Base-by-base conservation (phyloP, 805 yeast genomes). In the Torulaspora indica region DNA sequence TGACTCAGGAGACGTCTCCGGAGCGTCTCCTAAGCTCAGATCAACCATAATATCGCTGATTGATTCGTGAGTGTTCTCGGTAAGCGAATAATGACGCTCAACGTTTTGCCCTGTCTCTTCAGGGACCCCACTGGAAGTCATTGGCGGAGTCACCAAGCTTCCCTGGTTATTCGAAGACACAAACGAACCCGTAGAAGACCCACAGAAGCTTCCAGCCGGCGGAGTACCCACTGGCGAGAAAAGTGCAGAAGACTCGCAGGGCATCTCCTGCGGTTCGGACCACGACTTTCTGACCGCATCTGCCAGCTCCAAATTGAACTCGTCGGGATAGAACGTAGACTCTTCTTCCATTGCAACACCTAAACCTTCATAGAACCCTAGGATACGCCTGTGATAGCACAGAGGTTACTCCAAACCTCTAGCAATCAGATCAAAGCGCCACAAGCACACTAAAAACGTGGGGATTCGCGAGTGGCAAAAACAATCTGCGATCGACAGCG, bases 231-330 rank as follows among this genome's bases (percentile, higher is more conserved):
- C 43, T 5, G 52, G 52, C 6, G 52, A 48, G 18, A 42, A 45
- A 15, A 25, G 35, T 20, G 24, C 29, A 24, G 34, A 22, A n/a
- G 38, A 30, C 18, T 43, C 38, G 12, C 41, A 31, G 1, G 36
- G 30, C 24, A 43, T 38, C 4, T 46, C 53, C 31, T 54, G 57
- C 18, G 57, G 47, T 38, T 58, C 64, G 3, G 63, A 57, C 67
- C 67, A 63, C 17, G 67, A 61, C 34, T 58, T 63, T 39, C 63
- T 53, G 5, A 63, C 53, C 6, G 66, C 64, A 33, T 55, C 57
- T 1, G 59, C 66, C 38, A 63, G 45, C 12, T 61, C 67, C 3
- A 53, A 12, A 8, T 28, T 43, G n/a, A 43, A 43, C 10, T 31
- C 40, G 17, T 43, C 47, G 8, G 47, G 37, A 18, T 22, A 39